Conservation (phyloP, 176 grass and related monocot genomes). For the Ensete ventricosum region DNA sequence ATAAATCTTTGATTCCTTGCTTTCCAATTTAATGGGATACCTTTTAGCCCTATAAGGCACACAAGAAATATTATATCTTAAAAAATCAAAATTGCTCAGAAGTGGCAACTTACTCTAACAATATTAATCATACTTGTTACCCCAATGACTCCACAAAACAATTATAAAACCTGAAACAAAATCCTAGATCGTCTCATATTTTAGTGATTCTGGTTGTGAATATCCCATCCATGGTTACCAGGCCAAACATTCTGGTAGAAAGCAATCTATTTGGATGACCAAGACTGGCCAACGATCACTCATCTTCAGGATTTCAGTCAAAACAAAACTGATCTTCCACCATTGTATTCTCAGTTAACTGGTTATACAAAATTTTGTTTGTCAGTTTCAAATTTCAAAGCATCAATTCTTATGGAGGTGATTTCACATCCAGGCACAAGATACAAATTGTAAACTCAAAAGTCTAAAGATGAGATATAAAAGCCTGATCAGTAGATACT, state of each 20-base stretch:
- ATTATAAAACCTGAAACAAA: not conserved
- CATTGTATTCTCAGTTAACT: no score
- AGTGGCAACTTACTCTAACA: not conserved
- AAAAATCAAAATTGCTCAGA: not conserved
- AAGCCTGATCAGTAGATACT: no score
- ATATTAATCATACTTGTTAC: not conserved
- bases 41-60: conserved; percentile 65
- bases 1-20: conserved; percentile 49
- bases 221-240: no score
- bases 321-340: no score
- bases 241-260: not conserved
- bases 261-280: not conserved
- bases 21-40: conserved; percentile 88
- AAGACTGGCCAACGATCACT: no score
- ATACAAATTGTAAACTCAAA: no score
- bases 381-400: no score
- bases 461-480: no score
- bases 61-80: conserved; percentile 24
- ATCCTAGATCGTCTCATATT: not conserved
- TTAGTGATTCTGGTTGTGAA: not conserved
- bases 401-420: no score
- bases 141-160: not conserved
- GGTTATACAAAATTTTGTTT: no score
- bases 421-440: no score
- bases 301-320: no score